These are phyloP conservation scores for Cetradonia linearis DNA, from an alignment of 495 filamentous ascomycete genomes.

Conservation along the genomic window DNA sequence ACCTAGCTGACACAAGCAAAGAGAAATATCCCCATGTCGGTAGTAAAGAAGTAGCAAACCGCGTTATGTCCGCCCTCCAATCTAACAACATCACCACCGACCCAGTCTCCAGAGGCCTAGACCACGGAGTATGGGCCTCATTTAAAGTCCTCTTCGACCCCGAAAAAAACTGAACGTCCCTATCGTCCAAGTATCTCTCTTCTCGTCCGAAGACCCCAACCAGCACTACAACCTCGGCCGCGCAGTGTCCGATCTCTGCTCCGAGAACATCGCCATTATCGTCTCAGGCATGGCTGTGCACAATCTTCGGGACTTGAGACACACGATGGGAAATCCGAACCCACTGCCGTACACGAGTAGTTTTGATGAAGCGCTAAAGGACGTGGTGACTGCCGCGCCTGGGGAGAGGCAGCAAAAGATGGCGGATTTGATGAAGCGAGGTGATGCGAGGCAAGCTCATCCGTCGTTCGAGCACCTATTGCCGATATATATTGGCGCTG, in stretches of 20 bases:
- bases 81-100: slow-evolving; percentile 53
- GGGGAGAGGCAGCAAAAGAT: slow-evolving; percentile 51
- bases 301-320: slow-evolving; percentile 60
- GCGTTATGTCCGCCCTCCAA: slow-evolving; percentile 49
- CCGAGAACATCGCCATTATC: slow-evolving; percentile 64
- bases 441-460: slow-evolving; percentile 66
- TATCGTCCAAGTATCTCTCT: slow-evolving; percentile 73
- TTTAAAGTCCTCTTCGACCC: slow-evolving; percentile 64
- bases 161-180: slow-evolving; percentile 64
- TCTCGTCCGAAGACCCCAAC: slow-evolving; percentile 54
- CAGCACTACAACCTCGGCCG: slow-evolving; percentile 63
- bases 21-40: slow-evolving; percentile 63
- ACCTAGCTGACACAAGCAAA: slow-evolving; percentile 33
- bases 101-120: slow-evolving; percentile 57
- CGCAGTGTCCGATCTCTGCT: slow-evolving; percentile 56
- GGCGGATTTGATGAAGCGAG: slow-evolving; percentile 46
- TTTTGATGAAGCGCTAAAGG: slow-evolving; percentile 71
- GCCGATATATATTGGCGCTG: slow-evolving; percentile 65
- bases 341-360: slow-evolving; percentile 57
- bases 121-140: slow-evolving; percentile 72
- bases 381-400: slow-evolving; percentile 46
- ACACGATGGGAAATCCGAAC: slow-evolving; percentile 34
- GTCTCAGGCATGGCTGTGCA: slow-evolving; percentile 82
- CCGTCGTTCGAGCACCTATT: slow-evolving; percentile 73
- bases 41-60: slow-evolving; percentile 53